Evolutionary conservation across 2,329 filamentous ascomycete species (phyloP).

Genomic region (Aspergillus glaucus): DNA sequence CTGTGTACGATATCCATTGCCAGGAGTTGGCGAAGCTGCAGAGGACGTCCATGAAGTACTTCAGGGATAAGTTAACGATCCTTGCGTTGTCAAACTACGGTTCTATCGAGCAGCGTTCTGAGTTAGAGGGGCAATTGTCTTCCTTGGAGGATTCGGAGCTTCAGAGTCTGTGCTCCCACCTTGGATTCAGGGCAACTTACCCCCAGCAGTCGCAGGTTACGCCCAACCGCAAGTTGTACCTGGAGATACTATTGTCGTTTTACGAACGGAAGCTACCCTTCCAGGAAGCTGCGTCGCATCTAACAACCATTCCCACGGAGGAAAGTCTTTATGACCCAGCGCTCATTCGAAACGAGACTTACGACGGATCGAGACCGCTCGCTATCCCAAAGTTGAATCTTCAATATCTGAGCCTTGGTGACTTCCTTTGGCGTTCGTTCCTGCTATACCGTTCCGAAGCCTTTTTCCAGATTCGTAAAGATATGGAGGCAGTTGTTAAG

Average conservation of each 20-base stretch:
- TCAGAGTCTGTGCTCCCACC: conserved; percentile 57
- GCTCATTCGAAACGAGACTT: conserved; percentile 73
- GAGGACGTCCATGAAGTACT: conserved; percentile 68
- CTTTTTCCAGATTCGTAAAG: conserved; percentile 88
- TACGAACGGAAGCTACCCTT: conserved; percentile 77
- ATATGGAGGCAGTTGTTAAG: conserved; percentile 76
- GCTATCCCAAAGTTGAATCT: conserved; percentile 91
- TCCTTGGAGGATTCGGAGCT: conserved; percentile 70
- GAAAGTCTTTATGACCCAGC: conserved; percentile 68
- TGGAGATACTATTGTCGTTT: conserved; percentile 65
- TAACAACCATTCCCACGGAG: conserved; percentile 81
- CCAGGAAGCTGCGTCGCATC: conserved; percentile 65
- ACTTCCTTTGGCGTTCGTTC: conserved; percentile 95
- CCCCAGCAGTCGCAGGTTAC: conserved; percentile 63
- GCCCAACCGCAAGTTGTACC: conserved; percentile 46
- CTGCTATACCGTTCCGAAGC: conserved; percentile 82
- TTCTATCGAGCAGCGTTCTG: conserved; percentile 71
- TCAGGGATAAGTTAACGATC: conserved; percentile 85
- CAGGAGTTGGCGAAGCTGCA: conserved; percentile 71
- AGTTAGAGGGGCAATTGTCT: conserved; percentile 70
- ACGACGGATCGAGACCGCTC: conserved; percentile 79
- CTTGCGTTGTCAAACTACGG: conserved; percentile 88
- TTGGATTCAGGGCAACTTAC: conserved; percentile 79
- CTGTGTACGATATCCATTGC: conserved; percentile 77
- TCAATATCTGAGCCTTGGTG: conserved; percentile 88